Conservation (phyloP, 768 basidiomycete species). For the Calocybe gangraenosa region DNA sequence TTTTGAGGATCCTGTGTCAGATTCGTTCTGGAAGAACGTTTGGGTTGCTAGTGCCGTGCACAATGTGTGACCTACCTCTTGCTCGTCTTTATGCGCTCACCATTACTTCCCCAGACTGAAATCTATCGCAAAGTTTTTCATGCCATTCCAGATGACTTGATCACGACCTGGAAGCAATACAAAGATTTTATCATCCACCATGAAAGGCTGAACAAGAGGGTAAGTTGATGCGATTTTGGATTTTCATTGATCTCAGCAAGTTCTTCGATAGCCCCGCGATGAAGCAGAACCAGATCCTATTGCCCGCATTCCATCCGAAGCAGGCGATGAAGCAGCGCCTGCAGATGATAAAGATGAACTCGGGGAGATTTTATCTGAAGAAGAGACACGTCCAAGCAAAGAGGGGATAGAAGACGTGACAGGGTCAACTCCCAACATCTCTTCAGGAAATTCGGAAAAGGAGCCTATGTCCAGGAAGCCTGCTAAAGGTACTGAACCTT, state of each 20-base stretch:
- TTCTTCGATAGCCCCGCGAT: conserved; percentile 36
- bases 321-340: conserved; percentile 35
- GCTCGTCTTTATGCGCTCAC: conserved; percentile 1
- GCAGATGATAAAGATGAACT: conserved; percentile 25
- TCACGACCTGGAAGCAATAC: conserved; percentile 94
- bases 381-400: conserved; percentile 19
- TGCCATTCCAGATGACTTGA: conserved; percentile 85
- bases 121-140: conserved; percentile 96
- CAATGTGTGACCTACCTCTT: conserved; percentile 63
- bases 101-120: conserved; percentile 61
- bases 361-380: conserved; percentile 24
- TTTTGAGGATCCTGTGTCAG: conserved; percentile 87
- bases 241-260: conserved; percentile 6
- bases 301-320: conserved; percentile 56
- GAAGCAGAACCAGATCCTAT: conserved; percentile 37
- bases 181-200: conserved; percentile 79
- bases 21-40: conserved; percentile 84
- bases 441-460: conserved; percentile 24
- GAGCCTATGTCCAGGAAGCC: conserved; percentile 36
- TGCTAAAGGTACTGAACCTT: conserved; percentile 57
- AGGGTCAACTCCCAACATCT: conserved; percentile 20
- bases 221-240: conserved; percentile 26
- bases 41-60: conserved; percentile 87
- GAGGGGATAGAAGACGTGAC: conserved; percentile 27
- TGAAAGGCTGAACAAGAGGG: conserved; percentile 68